Conservation (phyloP, 1,139 yeast genomes). For the Blastobotrys persicus region DNA sequence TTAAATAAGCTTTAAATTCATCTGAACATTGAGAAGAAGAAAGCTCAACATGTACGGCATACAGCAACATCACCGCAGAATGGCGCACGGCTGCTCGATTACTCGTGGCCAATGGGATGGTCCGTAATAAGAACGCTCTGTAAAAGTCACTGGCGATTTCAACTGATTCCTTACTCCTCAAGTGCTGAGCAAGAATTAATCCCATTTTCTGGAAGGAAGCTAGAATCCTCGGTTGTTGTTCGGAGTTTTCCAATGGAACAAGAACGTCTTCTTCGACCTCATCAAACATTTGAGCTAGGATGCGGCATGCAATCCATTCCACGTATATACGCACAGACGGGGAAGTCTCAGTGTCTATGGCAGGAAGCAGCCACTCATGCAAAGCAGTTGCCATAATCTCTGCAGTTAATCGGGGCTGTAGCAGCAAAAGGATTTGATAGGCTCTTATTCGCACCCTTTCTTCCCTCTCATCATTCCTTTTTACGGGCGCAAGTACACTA, state of each 20-base stretch:
- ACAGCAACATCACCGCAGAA: slow-evolving; percentile 71
- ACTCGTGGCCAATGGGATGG: slow-evolving; percentile 73
- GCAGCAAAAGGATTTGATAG: slow-evolving; percentile 51
- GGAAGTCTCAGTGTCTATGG: slow-evolving; percentile 59
- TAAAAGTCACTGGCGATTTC: slow-evolving; percentile 23
- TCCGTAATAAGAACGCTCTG: slow-evolving; percentile 27
- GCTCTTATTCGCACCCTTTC: slow-evolving; percentile 63
- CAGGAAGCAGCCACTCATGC: slow-evolving; percentile 32
- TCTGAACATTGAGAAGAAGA: slow-evolving; percentile 46
- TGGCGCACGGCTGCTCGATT: slow-evolving; percentile 82
- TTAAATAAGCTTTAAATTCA: slow-evolving; percentile 31
- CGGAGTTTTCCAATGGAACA: slow-evolving; percentile 24
- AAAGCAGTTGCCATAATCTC: slow-evolving; percentile 28
- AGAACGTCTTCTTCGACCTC: background rate
- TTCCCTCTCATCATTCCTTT: slow-evolving; percentile 63
- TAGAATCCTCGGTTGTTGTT: slow-evolving; percentile 33
- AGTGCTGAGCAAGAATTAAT: slow-evolving; percentile 50
- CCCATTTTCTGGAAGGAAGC: slow-evolving; percentile 46
- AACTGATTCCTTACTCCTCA: slow-evolving; percentile 31
- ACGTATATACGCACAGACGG: slow-evolving; percentile 71
- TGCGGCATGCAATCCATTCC: slow-evolving; percentile 70
- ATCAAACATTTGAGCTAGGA: slow-evolving; percentile 30
- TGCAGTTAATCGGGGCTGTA: slow-evolving; percentile 30
- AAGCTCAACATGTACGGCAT: slow-evolving; percentile 50
- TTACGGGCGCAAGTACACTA: slow-evolving; percentile 49